Evolutionary conservation across 495 filamentous ascomycete species (phyloP), one percentile per base, ranked within the genome.

Genomic region (Xylaria acuta): DNA sequence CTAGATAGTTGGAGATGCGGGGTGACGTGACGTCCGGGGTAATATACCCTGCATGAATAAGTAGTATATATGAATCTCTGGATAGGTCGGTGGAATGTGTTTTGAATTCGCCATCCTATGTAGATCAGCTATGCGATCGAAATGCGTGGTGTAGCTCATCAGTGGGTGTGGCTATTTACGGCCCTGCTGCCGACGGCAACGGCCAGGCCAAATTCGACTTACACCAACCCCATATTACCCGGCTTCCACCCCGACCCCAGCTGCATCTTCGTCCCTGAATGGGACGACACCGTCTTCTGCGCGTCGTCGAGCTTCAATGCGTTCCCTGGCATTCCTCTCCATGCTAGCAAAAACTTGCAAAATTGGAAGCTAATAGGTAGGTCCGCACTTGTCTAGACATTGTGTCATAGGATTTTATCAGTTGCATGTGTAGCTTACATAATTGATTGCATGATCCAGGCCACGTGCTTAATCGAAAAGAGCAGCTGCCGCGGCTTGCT

Each of bases 181-280:
- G 58, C 64, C 53, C 6, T 73, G 14, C 18, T 51, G 20, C 45
- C 72, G 25, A 36, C 32, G 14, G 18, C 67, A 27, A 18, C 22
- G 6, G 38, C 54, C 40, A 67, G 36, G 25, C 36, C 65, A 14
- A 81, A 82, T 53, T 82, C 81, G 9, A 82, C 82, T 7, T 82
- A 82, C 67, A 74, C 76, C 60, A 88, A 89, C 74, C 87, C 87
- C 16, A 86, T 88, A 66, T 72, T 88, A 11, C 86, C 86, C 0
- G 87, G 87, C 27, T 89, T 87, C 73, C 84, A 87, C 72, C 86
- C 87, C 0, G 87, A 89, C 73, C 88, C 88, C 0, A 85, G 82
- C 70, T 88, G 86, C 71, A 86, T 88, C 38, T 85, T 82, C 64
- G 84, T 88, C 6, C 73, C 78, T 1, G 82, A 87, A 36, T 82